Evolutionary conservation across 139 green algal species (phyloP).

Genomic region (Picochlorum sp.): DNA sequence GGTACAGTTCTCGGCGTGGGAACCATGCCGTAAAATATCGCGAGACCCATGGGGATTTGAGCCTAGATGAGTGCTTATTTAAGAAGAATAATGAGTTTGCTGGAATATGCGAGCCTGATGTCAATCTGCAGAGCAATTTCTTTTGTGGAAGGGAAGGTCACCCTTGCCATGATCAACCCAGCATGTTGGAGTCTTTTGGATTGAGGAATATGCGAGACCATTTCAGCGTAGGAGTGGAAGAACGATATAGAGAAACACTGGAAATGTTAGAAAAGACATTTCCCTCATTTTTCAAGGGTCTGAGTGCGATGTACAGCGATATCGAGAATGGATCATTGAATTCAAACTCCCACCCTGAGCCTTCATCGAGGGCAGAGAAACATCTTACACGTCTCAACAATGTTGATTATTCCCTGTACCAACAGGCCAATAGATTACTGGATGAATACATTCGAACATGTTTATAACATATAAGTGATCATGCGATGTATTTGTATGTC

Average conservation of each 20-base stretch:
- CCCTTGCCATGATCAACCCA: background rate
- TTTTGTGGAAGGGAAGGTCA: slow-evolving; percentile 9
- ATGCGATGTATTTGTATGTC: slow-evolving; percentile 29
- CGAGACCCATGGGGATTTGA: background rate
- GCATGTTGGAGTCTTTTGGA: background rate
- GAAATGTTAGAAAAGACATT: background rate
- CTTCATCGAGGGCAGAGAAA: background rate
- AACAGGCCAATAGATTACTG: background rate
- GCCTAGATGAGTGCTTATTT: slow-evolving; percentile 7
- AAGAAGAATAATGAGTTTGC: background rate
- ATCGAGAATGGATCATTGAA: background rate
- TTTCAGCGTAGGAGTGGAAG: slow-evolving; percentile 9
- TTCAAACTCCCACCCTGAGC: background rate
- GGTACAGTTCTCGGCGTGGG: background rate
- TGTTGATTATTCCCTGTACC: background rate
- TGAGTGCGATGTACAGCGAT: background rate
- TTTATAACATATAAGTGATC: background rate
- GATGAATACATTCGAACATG: background rate
- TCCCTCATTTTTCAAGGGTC: slow-evolving; percentile 6
- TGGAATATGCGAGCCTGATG: background rate
- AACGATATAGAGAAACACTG: background rate
- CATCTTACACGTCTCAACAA: background rate
- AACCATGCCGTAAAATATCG: background rate
- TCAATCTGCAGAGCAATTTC: background rate
- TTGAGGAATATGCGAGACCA: slow-evolving; percentile 3